Evolutionary conservation across 345 rosid genomes (phyloP), one percentile per base, ranked within the genome.

Genomic region (Eucalyptus virginea): DNA sequence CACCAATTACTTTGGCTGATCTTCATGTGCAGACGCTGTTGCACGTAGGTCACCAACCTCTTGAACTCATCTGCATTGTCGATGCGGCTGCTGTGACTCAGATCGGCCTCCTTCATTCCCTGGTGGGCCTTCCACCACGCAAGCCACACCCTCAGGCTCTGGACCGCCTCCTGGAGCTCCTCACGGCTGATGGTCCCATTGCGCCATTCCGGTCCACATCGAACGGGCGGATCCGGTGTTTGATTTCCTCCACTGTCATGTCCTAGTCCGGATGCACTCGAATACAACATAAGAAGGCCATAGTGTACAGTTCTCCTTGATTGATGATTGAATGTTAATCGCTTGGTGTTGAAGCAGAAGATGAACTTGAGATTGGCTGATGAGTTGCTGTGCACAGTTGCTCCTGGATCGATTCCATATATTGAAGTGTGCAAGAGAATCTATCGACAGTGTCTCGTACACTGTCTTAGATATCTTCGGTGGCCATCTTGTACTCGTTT

Each of bases 1-100:
- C 47, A 87, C 81, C 89, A 81, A 80, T 80, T 72, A 88, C 88
- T 87, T 81, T 86, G 87, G 65, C 30, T n/a, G 62, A 92, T 90
- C 87, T 93, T 92, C 91, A 91, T 86, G 88, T 90, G 93, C 90
- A 92, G 87, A 83, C 88, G 80, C 81, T 87, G 87, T 86, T 89
- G 89, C 48, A 91, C 91, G 81, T 44, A 91, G 40, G 86, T 88
- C 69, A 91, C 67, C 28, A 77, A 87, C 80, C 86, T 92, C 54
- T 93, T 92, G 30, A 90, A 88, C 67, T 93, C 93, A 47, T 65
- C 80, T 47, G 81, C 87, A 17, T 58, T 85, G 88, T 91, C 91
- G 28, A 19, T 6, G 5, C 45, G 28, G 81, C 81, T 42, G 45
- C 45, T 72, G 15, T 21, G 45, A 6, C 42, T 72, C 81, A 72